Base-by-base conservation (phyloP, 176 grass and related monocot genomes). In the Triticum urartu region DNA sequence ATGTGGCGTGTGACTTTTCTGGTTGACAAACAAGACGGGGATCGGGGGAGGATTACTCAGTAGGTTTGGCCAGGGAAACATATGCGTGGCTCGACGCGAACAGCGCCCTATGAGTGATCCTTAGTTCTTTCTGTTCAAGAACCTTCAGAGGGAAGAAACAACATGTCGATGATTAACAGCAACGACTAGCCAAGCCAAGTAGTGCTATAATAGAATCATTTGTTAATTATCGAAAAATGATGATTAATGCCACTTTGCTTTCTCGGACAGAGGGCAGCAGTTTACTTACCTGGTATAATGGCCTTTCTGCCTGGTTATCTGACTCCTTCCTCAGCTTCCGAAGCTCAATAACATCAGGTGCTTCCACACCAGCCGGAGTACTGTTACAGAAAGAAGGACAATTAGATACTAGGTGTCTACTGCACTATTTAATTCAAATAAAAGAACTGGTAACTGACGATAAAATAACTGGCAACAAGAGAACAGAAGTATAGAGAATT, bases 281-380 rank as follows among this genome's bases (percentile, higher is more conserved):
- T 17, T 54, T 0, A 54, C 0, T 54, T 54, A 54, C 50, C 14
- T 18, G 50, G 50, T 54, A 54, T 54, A 54, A 18, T 54, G 50
- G 50, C 50, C 7, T 83, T 87, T 93, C 94, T 87, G 93, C 84
- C 67, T 93, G 87, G 78, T 88, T 95, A 40, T 95, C 94, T 20
- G 91, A 79, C 78, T 95, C 94, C 81, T 95, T 95, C 81, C 94
- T 87, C 48, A 91, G 84, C 81, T 95, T 95, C n/a, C 87, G 89
- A 63, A 95, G 84, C 38, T 95, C 94, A 12, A 95, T 95, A 14
- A 95, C 94, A 86, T 95, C 91, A 87, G 94, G 94, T 50, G 94
- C 91, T 83, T 95, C 91, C 21, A 91, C 89, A 52, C 89, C 91
- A 89, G 91, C 91, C 18, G 73, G 87, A 72, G 94, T 93, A 72